Evolutionary conservation across 83 land plant species (phyloP).

Genomic region (Thuja plicata): DNA sequence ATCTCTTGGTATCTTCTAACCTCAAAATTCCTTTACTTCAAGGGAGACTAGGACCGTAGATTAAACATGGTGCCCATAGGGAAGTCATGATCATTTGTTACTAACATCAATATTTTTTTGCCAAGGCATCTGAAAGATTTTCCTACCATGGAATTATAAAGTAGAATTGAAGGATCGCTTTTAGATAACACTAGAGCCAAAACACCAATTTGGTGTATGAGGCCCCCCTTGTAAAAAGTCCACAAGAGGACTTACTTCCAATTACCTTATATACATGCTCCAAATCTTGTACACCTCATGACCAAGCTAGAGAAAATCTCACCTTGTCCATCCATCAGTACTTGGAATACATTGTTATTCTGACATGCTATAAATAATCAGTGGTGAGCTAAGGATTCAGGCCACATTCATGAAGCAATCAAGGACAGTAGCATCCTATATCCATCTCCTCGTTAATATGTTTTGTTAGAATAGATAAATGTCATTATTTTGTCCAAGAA

Average conservation of each 20-base stretch:
- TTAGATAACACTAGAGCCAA: background rate
- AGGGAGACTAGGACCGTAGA: background rate
- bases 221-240: background rate
- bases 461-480: background rate
- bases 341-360: background rate
- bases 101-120: background rate
- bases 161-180: background rate
- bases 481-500: background rate
- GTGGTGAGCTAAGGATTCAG: background rate
- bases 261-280: background rate
- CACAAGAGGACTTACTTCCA: background rate
- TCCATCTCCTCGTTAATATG: background rate
- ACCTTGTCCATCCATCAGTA: background rate
- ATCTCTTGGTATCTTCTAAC: background rate
- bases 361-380: background rate
- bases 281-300: background rate
- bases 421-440: background rate
- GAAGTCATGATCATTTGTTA: background rate
- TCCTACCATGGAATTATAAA: background rate
- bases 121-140: background rate
- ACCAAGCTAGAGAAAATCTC: background rate
- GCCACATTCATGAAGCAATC: background rate
- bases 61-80: background rate
- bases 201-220: background rate
- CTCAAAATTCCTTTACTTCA: background rate